Evolutionary conservation across 495 filamentous ascomycete genomes (phyloP).

Genomic region (Tetracladium setigerum): DNA sequence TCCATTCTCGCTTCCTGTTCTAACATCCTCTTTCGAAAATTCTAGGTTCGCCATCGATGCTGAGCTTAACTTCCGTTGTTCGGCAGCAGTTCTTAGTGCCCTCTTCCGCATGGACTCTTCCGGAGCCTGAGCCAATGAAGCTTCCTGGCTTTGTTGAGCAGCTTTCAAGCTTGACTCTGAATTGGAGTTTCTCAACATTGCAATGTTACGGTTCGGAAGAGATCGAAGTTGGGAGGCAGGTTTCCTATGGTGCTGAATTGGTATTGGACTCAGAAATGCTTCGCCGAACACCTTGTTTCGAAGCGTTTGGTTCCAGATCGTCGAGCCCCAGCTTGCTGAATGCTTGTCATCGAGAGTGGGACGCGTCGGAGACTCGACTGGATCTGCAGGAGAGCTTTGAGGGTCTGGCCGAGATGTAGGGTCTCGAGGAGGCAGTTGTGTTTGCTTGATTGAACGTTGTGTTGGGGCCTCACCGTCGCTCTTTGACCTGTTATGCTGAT

Average conservation of each 20-base stretch:
- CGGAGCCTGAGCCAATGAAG: background rate
- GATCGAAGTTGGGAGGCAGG: constrained; percentile 56
- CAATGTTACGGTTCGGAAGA: constrained; percentile 33
- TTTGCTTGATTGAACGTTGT: background rate
- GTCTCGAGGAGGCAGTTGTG: background rate
- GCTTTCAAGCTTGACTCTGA: constrained; percentile 21
- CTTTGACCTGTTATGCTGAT: constrained; percentile 8
- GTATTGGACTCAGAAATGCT: constrained; percentile 77
- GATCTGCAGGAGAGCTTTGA: background rate
- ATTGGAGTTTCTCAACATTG: constrained; percentile 11
- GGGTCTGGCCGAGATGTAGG: background rate
- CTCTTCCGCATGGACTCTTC: constrained; percentile 20
- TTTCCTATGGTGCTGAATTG: constrained; percentile 46
- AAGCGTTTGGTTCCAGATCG: constrained; percentile 79
- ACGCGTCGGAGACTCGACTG: constrained; percentile 14
- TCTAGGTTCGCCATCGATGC: background rate
- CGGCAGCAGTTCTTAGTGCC: constrained; percentile 19
- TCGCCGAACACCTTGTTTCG: constrained; percentile 91
- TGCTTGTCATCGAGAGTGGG: constrained; percentile 40
- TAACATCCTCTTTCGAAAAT: background rate
- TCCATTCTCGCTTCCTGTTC: constrained; percentile 11
- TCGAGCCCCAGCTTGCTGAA: constrained; percentile 88
- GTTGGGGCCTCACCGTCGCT: constrained; percentile 7
- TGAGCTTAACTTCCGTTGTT: constrained; percentile 1
- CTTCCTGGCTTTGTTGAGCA: constrained; percentile 7